Base-by-base conservation (phyloP, 768 basidiomycete species). In the Leccinum truebloodii region DNA sequence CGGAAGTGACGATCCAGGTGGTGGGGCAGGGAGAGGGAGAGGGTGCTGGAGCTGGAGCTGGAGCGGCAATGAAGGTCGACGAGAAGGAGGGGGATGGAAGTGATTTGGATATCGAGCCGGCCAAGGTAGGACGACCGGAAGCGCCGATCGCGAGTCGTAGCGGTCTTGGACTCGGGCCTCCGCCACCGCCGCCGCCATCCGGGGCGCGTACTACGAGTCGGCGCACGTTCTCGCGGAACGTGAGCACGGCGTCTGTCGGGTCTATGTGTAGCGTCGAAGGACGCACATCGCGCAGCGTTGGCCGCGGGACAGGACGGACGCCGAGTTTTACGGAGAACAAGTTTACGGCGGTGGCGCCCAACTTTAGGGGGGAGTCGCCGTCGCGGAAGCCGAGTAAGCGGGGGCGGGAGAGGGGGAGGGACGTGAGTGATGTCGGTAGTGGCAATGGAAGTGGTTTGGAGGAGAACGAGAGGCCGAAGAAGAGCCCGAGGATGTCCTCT, bases 311-410 rank as follows among this genome's bases (percentile, higher is more conserved):
- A 61, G 66, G 41, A 2, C 65, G 52, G 72, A 77, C 65, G 57
- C 69, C 66, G 55, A 75, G 60, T 63, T 75, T 65, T 54, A 72
- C 62, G 2, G 63, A 80, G 55, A 85, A 83, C 60, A 69, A 69
- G 53, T 85, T 85, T 34, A 83, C 78, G 34, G 78, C 80, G 0
- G 81, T 85, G 6, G 67, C 79, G 1, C 69, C 72, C 14, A 64
- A 69, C 30, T 82, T 69, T 49, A 60, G 74, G n/a, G 64, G 64
- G 0, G 65, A 64, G 58, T 73, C 72, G 18, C 72, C 72, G 20
- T 53, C 73, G n/a, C 66, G 73, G 3, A 73, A 60, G 61, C 64
- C 73, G n/a, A 67, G 61, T 18, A 73, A 73, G 59, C 65, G 72
- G 4, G 63, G 57, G 4, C 61, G 73, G 37, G 39, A 41, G 39